These are phyloP conservation scores for Melocanna baccifera DNA, from an alignment of 176 grass and related monocot species.

Conservation along the genomic window DNA sequence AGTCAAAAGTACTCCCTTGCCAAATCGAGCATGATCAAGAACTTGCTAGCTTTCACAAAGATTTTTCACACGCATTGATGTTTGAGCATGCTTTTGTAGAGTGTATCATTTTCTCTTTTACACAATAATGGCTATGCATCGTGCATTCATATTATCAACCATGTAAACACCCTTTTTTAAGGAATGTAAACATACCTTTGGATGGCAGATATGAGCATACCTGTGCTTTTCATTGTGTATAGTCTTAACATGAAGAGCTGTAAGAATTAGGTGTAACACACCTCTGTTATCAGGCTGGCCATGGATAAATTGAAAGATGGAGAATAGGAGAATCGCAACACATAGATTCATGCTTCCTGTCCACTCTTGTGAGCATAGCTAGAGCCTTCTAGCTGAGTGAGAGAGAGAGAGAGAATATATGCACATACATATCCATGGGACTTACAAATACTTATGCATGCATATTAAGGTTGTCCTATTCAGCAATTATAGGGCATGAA, in stretches of 20 bases:
- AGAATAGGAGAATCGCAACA: conserved; percentile 22
- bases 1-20: not conserved
- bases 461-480: not conserved
- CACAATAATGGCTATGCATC: not conserved
- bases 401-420: not conserved
- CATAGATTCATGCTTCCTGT: conserved; percentile 24
- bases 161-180: not conserved
- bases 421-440: not conserved
- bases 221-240: not conserved
- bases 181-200: not conserved
- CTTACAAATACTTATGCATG: not conserved
- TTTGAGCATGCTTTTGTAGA: not conserved
- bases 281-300: conserved; percentile 28
- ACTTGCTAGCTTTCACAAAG: not conserved
- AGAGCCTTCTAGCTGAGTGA: not conserved
- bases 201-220: not conserved
- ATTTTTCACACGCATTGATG: not conserved
- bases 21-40: not conserved
- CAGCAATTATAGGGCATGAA: not conserved
- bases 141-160: not conserved
- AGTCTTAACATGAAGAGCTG: not conserved
- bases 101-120: not conserved
- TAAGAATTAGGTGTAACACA: not conserved
- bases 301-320: conserved; percentile 14
- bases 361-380: not conserved